These are phyloP conservation scores for Funneliformis mosseae DNA, from an alignment of 192 early-diverging fungal genomes.

Conservation along the genomic window DNA sequence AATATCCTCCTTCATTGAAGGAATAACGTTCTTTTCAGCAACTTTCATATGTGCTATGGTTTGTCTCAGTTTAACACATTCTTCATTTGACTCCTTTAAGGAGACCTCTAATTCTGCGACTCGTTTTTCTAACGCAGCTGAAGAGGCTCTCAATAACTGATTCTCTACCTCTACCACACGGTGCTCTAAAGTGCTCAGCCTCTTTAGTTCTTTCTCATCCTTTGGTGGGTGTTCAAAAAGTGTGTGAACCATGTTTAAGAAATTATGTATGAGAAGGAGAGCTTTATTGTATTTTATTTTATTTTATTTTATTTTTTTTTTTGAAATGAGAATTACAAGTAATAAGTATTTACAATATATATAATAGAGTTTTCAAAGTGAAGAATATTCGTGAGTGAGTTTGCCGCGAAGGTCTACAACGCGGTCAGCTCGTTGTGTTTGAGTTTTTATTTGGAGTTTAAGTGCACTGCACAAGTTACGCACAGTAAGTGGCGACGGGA, in stretches of 20 bases:
- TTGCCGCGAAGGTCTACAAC: slow-evolving; percentile 2
- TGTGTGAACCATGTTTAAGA: slow-evolving; percentile 17
- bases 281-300: too few species aligned
- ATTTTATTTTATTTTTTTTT: neutral
- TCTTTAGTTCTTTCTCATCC: slow-evolving; percentile 29
- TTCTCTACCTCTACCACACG: slow-evolving; percentile 25
- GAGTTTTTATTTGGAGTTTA: neutral
- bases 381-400: neutral
- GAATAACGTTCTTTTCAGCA: neutral
- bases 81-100: slow-evolving; percentile 27
- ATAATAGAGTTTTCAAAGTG: too few species aligned
- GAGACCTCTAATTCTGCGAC: slow-evolving; percentile 18
- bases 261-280: neutral
- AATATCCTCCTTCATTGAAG: neutral
- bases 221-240: neutral
- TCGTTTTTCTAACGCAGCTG: slow-evolving; percentile 15
- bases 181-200: slow-evolving; percentile 21
- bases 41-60: neutral
- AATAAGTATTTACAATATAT: neutral
- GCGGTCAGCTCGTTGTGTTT: neutral
- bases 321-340: neutral
- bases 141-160: slow-evolving; percentile 10
- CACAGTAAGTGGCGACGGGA: neutral
- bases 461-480: neutral
- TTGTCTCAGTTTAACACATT: slow-evolving; percentile 12